Evolutionary conservation across 1,139 yeast genomes (phyloP).

Genomic region (Debaryomyces subglobosus): DNA sequence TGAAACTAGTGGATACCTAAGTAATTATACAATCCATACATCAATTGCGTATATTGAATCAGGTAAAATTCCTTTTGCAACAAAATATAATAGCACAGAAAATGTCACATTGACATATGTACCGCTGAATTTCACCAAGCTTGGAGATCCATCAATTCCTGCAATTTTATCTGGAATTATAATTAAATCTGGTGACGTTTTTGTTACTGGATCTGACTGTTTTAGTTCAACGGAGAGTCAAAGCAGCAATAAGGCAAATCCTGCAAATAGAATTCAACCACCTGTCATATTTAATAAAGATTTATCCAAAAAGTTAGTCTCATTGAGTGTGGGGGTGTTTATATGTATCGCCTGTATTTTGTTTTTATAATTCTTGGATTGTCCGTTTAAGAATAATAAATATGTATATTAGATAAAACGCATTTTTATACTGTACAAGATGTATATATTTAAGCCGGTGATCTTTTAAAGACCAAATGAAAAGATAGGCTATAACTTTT

Average conservation of each 20-base stretch:
- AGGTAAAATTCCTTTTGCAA: slow-evolving; percentile 44
- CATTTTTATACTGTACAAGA: slow-evolving; percentile 1
- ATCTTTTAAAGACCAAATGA: background rate
- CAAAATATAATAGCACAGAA: slow-evolving; percentile 19
- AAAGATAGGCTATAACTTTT: background rate
- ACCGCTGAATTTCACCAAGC: slow-evolving; percentile 15
- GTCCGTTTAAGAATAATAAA: background rate
- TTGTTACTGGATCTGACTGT: slow-evolving; percentile 18
- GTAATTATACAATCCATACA: background rate
- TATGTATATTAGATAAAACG: background rate
- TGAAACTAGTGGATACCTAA: background rate
- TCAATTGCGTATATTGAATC: slow-evolving; percentile 33
- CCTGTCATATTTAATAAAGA: background rate
- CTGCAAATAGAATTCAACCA: slow-evolving; percentile 4
- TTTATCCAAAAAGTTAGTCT: background rate
- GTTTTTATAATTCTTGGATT: background rate
- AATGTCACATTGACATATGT: slow-evolving; percentile 24
- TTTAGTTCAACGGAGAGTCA: background rate
- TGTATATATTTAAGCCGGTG: background rate
- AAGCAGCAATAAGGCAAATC: background rate
- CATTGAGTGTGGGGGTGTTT: background rate
- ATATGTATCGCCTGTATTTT: background rate
- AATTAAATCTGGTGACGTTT: slow-evolving; percentile 36
- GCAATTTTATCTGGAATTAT: slow-evolving; percentile 36
- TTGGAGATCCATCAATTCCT: slow-evolving; percentile 30